A percentile compares a stretch with the other conserved stretches of the same genome.
phyloP scores from a whole-genome alignment of 2,329 filamentous ascomycete species.

The Plectosphaerella plurivora region DNA sequence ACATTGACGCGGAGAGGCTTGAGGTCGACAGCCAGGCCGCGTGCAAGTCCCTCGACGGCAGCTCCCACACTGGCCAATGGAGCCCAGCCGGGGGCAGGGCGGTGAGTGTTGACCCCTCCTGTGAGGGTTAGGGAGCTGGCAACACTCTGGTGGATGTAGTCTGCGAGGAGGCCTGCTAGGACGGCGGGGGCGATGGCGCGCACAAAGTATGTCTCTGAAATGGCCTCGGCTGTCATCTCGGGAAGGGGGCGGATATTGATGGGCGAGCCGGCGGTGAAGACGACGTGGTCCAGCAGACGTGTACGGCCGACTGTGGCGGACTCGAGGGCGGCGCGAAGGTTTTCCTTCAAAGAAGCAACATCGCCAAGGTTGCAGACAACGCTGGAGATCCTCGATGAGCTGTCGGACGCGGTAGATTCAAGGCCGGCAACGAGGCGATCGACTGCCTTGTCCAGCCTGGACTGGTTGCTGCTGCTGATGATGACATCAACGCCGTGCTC shows the following conservation, averaged over 20 bases:
- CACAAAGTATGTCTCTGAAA: conserved; percentile 37
- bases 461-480: conserved; percentile 51
- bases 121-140: conserved; percentile 52
- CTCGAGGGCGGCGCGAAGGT: conserved; percentile 33
- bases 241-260: conserved; percentile 21
- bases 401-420: too few species aligned
- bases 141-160: conserved; percentile 34
- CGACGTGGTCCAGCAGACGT: conserved; percentile 33
- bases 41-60: conserved; percentile 47
- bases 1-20: conserved; percentile 60
- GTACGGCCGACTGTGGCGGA: neutral
- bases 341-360: conserved; percentile 35
- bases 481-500: conserved; percentile 51
- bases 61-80: conserved; percentile 43
- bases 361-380: conserved; percentile 43
- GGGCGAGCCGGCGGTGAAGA: conserved; percentile 50
- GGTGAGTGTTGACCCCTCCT: conserved; percentile 44
- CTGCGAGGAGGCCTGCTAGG: conserved; percentile 42
- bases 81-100: conserved; percentile 46
- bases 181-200: conserved; percentile 47
- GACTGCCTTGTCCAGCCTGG: conserved; percentile 43
- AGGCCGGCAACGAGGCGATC: conserved; percentile 23
- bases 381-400: conserved; percentile 18
- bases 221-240: conserved; percentile 30
- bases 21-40: conserved; percentile 57